phyloP scores from a whole-genome alignment of 2,329 filamentous ascomycete species.

The Penicillium sp. region DNA sequence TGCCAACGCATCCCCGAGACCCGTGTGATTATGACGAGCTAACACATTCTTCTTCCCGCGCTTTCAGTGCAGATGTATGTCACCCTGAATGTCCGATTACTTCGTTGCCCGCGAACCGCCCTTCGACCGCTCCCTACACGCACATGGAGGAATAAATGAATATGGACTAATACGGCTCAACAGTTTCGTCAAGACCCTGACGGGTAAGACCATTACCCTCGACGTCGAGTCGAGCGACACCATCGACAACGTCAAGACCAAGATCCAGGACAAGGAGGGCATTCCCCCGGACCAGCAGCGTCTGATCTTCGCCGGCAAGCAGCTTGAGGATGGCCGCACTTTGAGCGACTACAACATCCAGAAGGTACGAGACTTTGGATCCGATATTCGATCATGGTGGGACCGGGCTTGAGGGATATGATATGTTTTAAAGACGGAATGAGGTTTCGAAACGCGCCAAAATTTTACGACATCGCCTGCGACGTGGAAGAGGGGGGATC shows the following conservation, averaged over 20 bases:
- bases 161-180: slow-evolving; percentile 27
- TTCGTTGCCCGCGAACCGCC: slow-evolving; percentile 23
- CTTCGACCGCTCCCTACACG: slow-evolving; percentile 18
- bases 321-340: slow-evolving; percentile 96
- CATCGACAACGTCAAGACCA: slow-evolving; percentile 99
- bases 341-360: slow-evolving; percentile 99
- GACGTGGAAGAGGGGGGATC: slow-evolving; percentile 13
- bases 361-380: slow-evolving; percentile 64
- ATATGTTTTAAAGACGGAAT: slow-evolving; percentile 4
- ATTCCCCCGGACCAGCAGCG: slow-evolving; percentile 98
- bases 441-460: background rate
- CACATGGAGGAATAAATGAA: slow-evolving; percentile 17
- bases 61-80: slow-evolving; percentile 85
- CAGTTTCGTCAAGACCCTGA: slow-evolving; percentile 99
- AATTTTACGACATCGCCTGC: background rate
- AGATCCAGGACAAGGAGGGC: slow-evolving; percentile 99
- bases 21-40: slow-evolving; percentile 37
- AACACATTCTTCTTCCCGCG: slow-evolving; percentile 43
- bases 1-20: slow-evolving; percentile 12
- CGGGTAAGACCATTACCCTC: slow-evolving; percentile 99
- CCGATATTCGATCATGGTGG: slow-evolving; percentile 6
- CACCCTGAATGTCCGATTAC: slow-evolving; percentile 30
- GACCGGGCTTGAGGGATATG: slow-evolving; percentile 5
- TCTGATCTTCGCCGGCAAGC: slow-evolving; percentile 98
- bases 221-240: slow-evolving; percentile 99